Evolutionary conservation across 192 early-diverging fungal species (phyloP), one percentile per base, ranked within the genome.

Genomic region (Endogone sp.): DNA sequence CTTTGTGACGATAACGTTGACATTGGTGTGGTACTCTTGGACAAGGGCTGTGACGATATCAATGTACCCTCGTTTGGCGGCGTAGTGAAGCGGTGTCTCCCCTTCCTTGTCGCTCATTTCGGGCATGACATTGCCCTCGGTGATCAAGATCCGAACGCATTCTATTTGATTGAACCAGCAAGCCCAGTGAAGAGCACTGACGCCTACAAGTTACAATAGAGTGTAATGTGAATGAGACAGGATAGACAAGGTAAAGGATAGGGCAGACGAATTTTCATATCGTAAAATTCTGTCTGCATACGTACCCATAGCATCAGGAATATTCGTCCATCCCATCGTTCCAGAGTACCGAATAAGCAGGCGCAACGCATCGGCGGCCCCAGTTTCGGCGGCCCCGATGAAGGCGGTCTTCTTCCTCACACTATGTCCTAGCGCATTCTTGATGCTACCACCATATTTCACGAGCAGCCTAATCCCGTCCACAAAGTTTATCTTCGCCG

Each of bases 31-130:
- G 4, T 63, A 70, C 20, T 22, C 58, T 71, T 74, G 72, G 16
- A 85, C 72, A 3, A 87, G 65, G 0, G 74, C n/a, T 27, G 74
- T 72, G 16, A 81, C 79, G 55, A 78, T 71, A 6, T 81, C 75
- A 4, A 81, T 10, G 59, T 83, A 58, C 2, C 86, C 86, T 58
- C 71, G 61, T n/a, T 65, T 28, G 13, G 71, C 64, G 3, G 75
- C 75, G 68, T 71, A 77, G 56, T 77, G 75, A 10, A 77, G 60
- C n/a, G 75, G 75, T 57, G 60, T 37, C 61, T 78, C 76, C 21
- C 56, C 72, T 27, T 67, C 55, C 13, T 66, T 49, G 64, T 78
- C 76, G 4, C 31, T 57, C 62, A 70, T 63, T 22, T 64, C 63
- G 9, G 70, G 4, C 2, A 59, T 54, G 23, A 73, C 57, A 13